Conservation (phyloP, 2,329 filamentous ascomycete species). For the Tolypocladium tropicale region DNA sequence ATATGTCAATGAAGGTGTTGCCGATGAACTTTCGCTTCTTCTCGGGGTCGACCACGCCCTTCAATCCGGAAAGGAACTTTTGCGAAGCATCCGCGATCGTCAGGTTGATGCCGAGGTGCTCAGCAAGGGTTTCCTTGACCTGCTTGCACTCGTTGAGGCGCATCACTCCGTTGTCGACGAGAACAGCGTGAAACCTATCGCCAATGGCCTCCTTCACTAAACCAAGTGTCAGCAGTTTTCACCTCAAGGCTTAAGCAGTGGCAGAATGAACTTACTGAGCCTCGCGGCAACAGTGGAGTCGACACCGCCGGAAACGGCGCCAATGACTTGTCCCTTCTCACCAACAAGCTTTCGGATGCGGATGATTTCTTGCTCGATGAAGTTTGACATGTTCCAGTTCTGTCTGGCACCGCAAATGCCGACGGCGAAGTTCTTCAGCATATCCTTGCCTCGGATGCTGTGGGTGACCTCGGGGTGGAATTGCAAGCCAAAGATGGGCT, state of each 20-base stretch:
- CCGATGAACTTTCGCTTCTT: slow-evolving; percentile 86
- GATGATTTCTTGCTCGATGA: slow-evolving; percentile 68
- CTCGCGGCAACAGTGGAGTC: slow-evolving; percentile 82
- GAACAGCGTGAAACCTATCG: slow-evolving; percentile 49
- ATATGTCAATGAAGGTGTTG: slow-evolving; percentile 54
- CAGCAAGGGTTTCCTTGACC: slow-evolving; percentile 68
- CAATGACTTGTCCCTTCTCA: slow-evolving; percentile 67
- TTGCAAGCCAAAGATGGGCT: slow-evolving; percentile 63
- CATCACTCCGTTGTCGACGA: slow-evolving; percentile 74
- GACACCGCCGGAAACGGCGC: slow-evolving; percentile 59
- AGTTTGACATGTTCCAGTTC: slow-evolving; percentile 81
- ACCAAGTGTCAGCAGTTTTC: neutral
- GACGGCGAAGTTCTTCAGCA: slow-evolving; percentile 77
- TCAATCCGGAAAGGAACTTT: slow-evolving; percentile 65
- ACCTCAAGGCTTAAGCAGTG: neutral
- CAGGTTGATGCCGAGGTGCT: slow-evolving; percentile 82
- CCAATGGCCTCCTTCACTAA: slow-evolving; percentile 71
- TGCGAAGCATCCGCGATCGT: slow-evolving; percentile 75
- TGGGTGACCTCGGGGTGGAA: slow-evolving; percentile 72
- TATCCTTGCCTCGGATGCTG: slow-evolving; percentile 48
- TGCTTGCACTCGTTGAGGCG: slow-evolving; percentile 73
- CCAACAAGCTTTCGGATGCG: slow-evolving; percentile 78
- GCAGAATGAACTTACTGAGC: slow-evolving; percentile 26
- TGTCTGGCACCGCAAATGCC: slow-evolving; percentile 67
- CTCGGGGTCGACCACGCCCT: slow-evolving; percentile 71